Evolutionary conservation across 2,329 filamentous ascomycete species (phyloP).

Genomic region (Penicillium sp.): DNA sequence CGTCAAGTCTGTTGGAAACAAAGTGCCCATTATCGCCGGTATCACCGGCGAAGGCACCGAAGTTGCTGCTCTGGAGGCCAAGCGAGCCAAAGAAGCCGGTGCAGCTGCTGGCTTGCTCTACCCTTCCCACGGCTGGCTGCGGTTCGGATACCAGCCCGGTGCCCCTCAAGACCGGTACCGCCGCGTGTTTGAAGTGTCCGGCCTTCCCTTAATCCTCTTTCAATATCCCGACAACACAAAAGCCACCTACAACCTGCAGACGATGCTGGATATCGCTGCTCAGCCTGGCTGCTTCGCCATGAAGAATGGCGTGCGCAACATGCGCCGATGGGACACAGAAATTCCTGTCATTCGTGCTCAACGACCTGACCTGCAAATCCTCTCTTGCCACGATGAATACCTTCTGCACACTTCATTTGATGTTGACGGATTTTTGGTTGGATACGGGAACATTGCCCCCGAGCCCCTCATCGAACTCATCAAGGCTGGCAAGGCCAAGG

Average conservation of each 20-base stretch:
- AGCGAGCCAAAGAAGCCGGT: slow-evolving; percentile 53
- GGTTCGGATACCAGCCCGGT: slow-evolving; percentile 56
- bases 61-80: slow-evolving; percentile 53
- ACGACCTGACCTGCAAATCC: slow-evolving; percentile 52
- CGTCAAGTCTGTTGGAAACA: slow-evolving; percentile 53
- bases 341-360: slow-evolving; percentile 54
- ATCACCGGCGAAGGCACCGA: slow-evolving; percentile 56
- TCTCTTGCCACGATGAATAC: slow-evolving; percentile 56
- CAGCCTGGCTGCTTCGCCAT: slow-evolving; percentile 56
- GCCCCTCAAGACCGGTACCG: slow-evolving; percentile 55
- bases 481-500: slow-evolving; percentile 51
- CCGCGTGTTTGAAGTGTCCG: slow-evolving; percentile 51
- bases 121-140: slow-evolving; percentile 55
- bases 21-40: slow-evolving; percentile 54
- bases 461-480: slow-evolving; percentile 54
- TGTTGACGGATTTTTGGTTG: slow-evolving; percentile 56
- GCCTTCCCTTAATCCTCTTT: slow-evolving; percentile 54
- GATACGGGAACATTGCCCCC: slow-evolving; percentile 55
- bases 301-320: slow-evolving; percentile 59
- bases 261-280: slow-evolving; percentile 54
- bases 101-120: slow-evolving; percentile 54
- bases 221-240: slow-evolving; percentile 57
- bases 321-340: slow-evolving; percentile 58
- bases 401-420: slow-evolving; percentile 55
- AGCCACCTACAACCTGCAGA: slow-evolving; percentile 54